Percentiles rank a stretch among this genome's conserved stretches.
phyloP scores from a whole-genome alignment of 2,329 filamentous ascomycete genomes.

The Chaetomiaceae sp. region DNA sequence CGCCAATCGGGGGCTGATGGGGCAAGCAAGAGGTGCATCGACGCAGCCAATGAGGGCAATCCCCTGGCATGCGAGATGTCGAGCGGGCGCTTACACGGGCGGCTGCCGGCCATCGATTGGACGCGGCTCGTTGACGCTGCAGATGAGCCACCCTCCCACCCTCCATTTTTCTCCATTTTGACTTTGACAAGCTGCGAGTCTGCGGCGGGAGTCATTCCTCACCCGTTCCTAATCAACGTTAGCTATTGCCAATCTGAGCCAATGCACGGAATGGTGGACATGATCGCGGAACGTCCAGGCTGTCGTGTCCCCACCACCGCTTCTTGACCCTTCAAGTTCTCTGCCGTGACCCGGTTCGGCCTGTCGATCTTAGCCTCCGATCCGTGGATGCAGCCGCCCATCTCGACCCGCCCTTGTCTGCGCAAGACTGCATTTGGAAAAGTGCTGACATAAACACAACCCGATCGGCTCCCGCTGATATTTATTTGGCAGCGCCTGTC shows the following conservation, averaged over 20 bases:
- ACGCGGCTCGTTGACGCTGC: slow-evolving; percentile 1
- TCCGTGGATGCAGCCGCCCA: no score
- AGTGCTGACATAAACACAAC: no score
- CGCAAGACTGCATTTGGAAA: no score
- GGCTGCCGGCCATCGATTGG: slow-evolving; percentile 20
- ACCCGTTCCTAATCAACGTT: no score
- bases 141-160: slow-evolving; percentile 12
- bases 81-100: slow-evolving; percentile 24
- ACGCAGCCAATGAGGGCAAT: slow-evolving; percentile 20
- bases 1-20: slow-evolving; percentile 22
- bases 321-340: no score
- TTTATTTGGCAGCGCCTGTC: no score
- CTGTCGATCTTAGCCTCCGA: not conserved
- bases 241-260: not conserved
- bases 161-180: not conserved
- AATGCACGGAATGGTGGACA: slow-evolving; percentile 1
- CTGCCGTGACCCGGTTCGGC: not conserved
- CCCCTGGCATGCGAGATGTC: slow-evolving; percentile 11
- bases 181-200: not conserved
- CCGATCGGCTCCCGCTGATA: no score
- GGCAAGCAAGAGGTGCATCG: slow-evolving; percentile 9
- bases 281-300: no score
- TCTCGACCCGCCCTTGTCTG: not conserved
- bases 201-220: no score
- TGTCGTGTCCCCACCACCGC: no score